Percentiles rank a stretch among this genome's conserved stretches.
These are phyloP conservation scores for Gaeumannomyces sp. DNA, from an alignment of 2,329 filamentous ascomycete genomes.

Conservation along the genomic window DNA sequence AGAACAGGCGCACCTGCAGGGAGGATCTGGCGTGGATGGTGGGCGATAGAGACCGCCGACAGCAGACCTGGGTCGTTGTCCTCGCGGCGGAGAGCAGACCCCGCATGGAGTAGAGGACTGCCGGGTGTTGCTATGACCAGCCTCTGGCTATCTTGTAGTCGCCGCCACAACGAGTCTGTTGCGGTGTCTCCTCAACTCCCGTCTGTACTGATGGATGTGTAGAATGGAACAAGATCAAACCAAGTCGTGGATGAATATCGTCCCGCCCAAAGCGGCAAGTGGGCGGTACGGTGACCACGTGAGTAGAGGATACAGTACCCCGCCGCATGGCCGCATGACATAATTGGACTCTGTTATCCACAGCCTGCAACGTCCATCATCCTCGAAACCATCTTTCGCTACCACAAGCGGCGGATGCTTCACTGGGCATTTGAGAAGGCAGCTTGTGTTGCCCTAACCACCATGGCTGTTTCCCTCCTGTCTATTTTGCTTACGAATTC, in stretches of 20 bases:
- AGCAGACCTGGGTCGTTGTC: background rate
- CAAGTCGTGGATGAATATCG: background rate
- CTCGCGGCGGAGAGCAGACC: background rate
- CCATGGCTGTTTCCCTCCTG: no score
- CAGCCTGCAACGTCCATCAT: background rate
- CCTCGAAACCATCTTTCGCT: no score
- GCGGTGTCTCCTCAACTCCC: background rate
- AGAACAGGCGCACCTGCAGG: slow-evolving; percentile 16
- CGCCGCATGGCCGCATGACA: no score
- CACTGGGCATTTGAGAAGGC: no score
- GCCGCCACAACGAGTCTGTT: background rate
- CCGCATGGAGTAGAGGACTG: background rate
- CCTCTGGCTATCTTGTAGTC: background rate
- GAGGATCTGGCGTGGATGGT: background rate
- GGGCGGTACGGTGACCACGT: background rate
- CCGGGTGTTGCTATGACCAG: background rate
- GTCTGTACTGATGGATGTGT: background rate
- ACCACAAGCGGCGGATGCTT: no score
- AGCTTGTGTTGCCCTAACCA: no score
- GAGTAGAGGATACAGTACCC: background rate
- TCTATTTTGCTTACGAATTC: no score
- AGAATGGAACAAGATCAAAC: background rate
- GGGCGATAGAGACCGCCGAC: no score
- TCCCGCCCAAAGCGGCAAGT: background rate
- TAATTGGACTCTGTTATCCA: background rate